Base-by-base conservation (phyloP, 306 rosid species). In the Dryas alaskensis region DNA sequence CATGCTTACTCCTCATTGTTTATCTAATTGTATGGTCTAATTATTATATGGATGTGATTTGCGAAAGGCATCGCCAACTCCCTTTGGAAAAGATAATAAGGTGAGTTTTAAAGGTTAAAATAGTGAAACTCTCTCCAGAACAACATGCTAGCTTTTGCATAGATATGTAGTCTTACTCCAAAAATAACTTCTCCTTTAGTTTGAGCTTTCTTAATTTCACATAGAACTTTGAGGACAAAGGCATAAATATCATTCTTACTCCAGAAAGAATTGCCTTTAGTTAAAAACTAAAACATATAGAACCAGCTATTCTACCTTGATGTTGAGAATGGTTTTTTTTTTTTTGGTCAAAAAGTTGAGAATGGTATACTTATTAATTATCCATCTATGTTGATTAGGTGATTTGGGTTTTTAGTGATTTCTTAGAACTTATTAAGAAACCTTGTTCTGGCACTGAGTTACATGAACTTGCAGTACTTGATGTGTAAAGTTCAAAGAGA, bases 291-390 rank as follows among this genome's bases (percentile, higher is more conserved):
- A 22, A 22, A 50, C 11, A 54, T 54, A 17, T 54, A 17, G 22
- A 54, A 1, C 47, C 6, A 7, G 47, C 47, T 44, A 7, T 44
- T 44, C 47, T 44, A 44, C 47, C 47, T 44, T 44, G 39, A 13
- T 4, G 37, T 22, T 22, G 22, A 22, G 22, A 22, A 22, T 22
- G 22, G 22, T 22, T 22, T 72, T 37, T 48, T 72, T 37, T 48
- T 73, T 54, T 22, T 22, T 22, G 22, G 22, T 37, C 2, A 49
- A 46, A 62, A 57, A 89, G 96, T 97, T 93, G 81, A 89, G 90
- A 62, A 42, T 37, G 16, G 37, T 47, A 44, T 16, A 16, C 47
- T 51, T 8, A 50, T 31, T 47, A 52, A 0, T 60, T 31, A 10
- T 48, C 10, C 9, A 37, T 60, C 45, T 50, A 50, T 22, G 10